Conservation (phyloP, 169 alveolate genomes). For the Besnoitia besnoiti region DNA sequence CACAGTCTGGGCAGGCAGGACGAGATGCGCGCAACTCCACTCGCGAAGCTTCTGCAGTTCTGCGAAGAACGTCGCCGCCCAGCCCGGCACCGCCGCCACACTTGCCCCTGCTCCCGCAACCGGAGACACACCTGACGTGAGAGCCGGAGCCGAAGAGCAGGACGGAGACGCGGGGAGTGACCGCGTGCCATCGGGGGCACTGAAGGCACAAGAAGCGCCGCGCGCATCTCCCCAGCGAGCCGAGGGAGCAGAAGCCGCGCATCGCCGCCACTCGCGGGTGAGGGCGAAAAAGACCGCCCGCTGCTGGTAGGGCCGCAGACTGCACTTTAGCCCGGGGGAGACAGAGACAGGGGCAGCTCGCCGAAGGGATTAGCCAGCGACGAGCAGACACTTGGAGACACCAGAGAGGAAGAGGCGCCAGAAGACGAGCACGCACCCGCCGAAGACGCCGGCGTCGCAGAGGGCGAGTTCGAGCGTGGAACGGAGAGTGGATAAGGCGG, state of each 20-base stretch:
- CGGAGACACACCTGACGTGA: no score
- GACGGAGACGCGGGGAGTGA: no score
- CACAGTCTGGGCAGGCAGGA: background rate
- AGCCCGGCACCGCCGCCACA: no score
- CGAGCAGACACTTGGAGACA: background rate
- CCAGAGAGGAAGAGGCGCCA: background rate
- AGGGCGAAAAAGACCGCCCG: slow-evolving; percentile 67
- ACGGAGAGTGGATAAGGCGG: slow-evolving; percentile 34
- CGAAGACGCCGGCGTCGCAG: background rate
- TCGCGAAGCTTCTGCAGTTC: background rate
- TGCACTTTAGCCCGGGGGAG: slow-evolving; percentile 56
- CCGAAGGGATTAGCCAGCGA: background rate
- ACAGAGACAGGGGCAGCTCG: slow-evolving; percentile 3
- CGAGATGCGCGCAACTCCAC: background rate
- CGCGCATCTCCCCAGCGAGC: background rate
- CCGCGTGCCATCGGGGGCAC: no score
- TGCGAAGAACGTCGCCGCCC: background rate
- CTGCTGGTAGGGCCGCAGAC: slow-evolving; percentile 69
- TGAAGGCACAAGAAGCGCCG: background rate
- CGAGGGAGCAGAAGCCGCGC: background rate
- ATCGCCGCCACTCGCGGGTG: slow-evolving; percentile 55
- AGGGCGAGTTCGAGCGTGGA: background rate
- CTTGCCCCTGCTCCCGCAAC: no score
- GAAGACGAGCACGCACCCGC: background rate
- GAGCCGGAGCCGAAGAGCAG: background rate